Conservation (phyloP, 345 rosid genomes). For the Luvunga scandens region DNA sequence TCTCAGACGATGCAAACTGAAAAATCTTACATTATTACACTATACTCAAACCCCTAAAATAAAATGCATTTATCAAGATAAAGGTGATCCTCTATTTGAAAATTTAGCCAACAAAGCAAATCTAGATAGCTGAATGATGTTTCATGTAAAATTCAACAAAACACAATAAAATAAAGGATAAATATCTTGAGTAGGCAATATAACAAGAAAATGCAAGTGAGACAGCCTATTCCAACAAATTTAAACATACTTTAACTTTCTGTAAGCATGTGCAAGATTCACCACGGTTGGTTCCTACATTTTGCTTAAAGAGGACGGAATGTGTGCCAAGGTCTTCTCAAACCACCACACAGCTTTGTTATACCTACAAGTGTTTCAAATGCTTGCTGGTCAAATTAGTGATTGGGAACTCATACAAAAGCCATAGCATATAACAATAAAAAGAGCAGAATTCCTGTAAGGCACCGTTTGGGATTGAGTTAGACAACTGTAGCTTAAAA, state of each 20-base stretch:
- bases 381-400: conserved; percentile 10
- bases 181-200: neutral
- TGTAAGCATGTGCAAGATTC: conserved; percentile 86
- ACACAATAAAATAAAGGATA: neutral
- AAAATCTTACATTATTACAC: no score
- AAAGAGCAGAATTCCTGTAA: neutral
- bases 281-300: conserved; percentile 89
- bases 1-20: neutral
- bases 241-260: conserved; percentile 68
- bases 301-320: conserved; percentile 70
- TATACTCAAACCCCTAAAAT: neutral
- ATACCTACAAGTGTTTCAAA: conserved; percentile 60
- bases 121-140: neutral
- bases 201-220: conserved; percentile 11
- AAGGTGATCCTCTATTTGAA: neutral
- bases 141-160: neutral
- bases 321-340: conserved; percentile 78
- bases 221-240: neutral
- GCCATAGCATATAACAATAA: neutral
- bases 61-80: neutral
- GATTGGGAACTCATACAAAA: neutral
- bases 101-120: neutral
- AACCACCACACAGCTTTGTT: conserved; percentile 81
- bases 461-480: no score
- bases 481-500: no score